Conservation (phyloP, 2,329 filamentous ascomycete genomes). For the Ascochyta koolunga region DNA sequence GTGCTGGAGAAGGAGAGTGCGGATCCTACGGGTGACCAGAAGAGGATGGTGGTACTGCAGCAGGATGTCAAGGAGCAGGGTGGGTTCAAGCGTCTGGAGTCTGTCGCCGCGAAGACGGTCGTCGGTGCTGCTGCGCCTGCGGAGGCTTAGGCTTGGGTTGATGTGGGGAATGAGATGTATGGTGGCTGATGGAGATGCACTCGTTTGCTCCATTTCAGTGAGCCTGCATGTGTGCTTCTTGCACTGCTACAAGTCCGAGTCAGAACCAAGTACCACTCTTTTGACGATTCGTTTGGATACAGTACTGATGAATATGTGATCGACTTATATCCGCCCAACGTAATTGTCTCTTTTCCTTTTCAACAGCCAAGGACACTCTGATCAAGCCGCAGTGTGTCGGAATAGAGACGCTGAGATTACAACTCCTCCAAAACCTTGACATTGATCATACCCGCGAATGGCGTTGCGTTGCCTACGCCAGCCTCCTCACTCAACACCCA, state of each 20-base stretch:
- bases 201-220: not conserved
- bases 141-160: not conserved
- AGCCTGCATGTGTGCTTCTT: not conserved
- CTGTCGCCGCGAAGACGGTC: constrained; percentile 19
- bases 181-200: not conserved
- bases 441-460: constrained; percentile 29
- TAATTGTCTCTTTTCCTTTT: too few relatives aligned
- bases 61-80: constrained; percentile 68
- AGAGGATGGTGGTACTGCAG: constrained; percentile 73
- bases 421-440: constrained; percentile 26
- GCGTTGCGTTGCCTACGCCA: constrained; percentile 19
- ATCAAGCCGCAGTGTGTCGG: not conserved
- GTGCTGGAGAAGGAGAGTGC: constrained; percentile 66
- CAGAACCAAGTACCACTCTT: not conserved
- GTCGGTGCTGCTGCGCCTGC: constrained; percentile 24
- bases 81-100: constrained; percentile 58
- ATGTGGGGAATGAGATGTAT: not conserved
- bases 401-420: not conserved
- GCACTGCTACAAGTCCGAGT: not conserved
- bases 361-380: too few relatives aligned
- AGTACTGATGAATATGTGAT: too few relatives aligned
- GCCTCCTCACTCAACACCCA: constrained; percentile 39
- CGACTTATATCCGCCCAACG: too few relatives aligned
- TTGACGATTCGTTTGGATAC: too few relatives aligned
- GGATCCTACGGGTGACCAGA: constrained; percentile 75